Base-by-base conservation (phyloP, 202 grass and related monocot genomes). In the Digitaria exilis region DNA sequence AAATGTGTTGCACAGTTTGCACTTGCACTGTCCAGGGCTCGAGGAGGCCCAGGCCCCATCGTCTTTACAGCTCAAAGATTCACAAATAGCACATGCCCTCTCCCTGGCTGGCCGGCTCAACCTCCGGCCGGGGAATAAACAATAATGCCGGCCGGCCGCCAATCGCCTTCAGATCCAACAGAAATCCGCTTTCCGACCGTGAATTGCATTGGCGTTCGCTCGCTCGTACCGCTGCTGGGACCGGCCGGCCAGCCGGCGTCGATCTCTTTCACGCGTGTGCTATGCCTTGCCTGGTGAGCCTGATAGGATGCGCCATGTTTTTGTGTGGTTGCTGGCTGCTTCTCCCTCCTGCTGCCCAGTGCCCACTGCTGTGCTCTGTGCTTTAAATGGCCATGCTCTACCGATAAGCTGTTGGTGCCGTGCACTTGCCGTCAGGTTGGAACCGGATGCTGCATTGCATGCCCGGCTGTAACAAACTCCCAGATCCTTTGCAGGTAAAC, bases 61-160 rank as follows among this genome's bases (percentile, higher is more conserved):
- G 70, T 61, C 85, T 87, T 87, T 87, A 87, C 78, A 82, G 85
- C 85, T 75, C 78, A 61, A 69, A 76, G 78, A 87, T 82, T 87
- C 85, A 70, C 78, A 61, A 82, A 50, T 31, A 30, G 51, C 85
- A 82, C 85, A 87, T 87, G 85, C 60, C 71, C 19, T 29, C 67
- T 28, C 45, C 17, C 81, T 72, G 43, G 54, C 31, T 22, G 30
- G 12, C 81, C 7, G 25, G 11, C 16, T 55, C 48, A 31, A 34
- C 34, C 81, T 28, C 57, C 34, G 29, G 0, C 37, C 65, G 5
- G 24, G 50, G 59, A 79, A 62, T 61, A 56, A 80, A 79, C 32
- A 85, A 85, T 85, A 79, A 86, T 86, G 48, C 19, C 22, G 55
- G 4, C 56, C 30, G 37, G 18, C 11, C 16, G 77, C 62, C 77